Evolutionary conservation across 2,329 filamentous ascomycete genomes (phyloP).

Genomic region (Celoporthe dispersa): DNA sequence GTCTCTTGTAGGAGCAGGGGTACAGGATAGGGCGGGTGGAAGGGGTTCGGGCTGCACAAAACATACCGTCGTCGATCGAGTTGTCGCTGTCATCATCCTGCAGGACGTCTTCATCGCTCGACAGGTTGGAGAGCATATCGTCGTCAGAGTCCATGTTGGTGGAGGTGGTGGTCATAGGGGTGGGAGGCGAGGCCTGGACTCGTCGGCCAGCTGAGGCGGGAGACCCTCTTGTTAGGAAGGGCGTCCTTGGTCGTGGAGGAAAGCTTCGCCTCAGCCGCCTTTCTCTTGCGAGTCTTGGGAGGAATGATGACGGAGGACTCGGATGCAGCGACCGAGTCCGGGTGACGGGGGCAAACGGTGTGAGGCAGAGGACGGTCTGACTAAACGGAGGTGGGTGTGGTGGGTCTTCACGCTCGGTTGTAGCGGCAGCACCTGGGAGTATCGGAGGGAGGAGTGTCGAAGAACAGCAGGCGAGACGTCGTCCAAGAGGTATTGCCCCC

Average conservation of each 20-base stretch:
- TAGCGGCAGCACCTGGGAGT: background rate
- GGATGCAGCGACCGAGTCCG: constrained; percentile 28
- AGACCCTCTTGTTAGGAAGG: constrained; percentile 56
- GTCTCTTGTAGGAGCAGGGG: constrained; percentile 18
- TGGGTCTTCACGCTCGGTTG: background rate
- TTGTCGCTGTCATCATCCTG: constrained; percentile 77
- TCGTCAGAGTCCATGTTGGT: constrained; percentile 92
- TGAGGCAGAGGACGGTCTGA: constrained; percentile 7
- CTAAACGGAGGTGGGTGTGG: constrained; percentile 5
- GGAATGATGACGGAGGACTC: constrained; percentile 55
- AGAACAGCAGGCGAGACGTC: background rate
- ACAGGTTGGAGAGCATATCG: constrained; percentile 84
- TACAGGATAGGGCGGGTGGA: background rate
- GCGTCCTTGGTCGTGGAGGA: constrained; percentile 49
- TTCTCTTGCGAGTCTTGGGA: constrained; percentile 63
- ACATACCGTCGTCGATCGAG: constrained; percentile 56
- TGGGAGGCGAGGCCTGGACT: constrained; percentile 55
- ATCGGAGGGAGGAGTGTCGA: background rate
- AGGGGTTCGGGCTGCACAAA: constrained; percentile 22
- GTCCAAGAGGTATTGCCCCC: background rate
- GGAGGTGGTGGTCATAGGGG: constrained; percentile 57
- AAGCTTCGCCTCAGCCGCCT: constrained; percentile 68
- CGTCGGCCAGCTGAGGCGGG: constrained; percentile 55
- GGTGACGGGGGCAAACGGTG: constrained; percentile 4
- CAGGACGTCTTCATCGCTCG: constrained; percentile 76